Evolutionary conservation across 257 asterid genomes (phyloP).

Genomic region (Primulina eburnea): DNA sequence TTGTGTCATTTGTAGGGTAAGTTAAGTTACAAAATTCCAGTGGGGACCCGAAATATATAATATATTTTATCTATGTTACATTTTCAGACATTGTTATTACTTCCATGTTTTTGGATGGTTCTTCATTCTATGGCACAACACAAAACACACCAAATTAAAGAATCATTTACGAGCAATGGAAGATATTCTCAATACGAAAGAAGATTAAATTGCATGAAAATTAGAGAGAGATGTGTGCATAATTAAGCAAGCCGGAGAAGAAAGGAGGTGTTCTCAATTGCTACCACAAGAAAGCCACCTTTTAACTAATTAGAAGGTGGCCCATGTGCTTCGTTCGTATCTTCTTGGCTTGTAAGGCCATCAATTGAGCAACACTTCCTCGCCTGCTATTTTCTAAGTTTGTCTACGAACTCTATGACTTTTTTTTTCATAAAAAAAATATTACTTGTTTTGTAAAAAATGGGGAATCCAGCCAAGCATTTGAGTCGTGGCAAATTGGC

Average conservation of each 20-base stretch:
- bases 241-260: neutral
- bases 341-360: neutral
- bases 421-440: too few relatives aligned
- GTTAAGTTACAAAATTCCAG: neutral
- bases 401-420: neutral
- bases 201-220: neutral
- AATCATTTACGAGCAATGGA: too few relatives aligned
- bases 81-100: neutral
- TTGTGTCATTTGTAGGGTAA: slow-evolving; percentile 13
- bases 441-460: too few relatives aligned
- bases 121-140: neutral
- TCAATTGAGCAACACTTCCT: neutral
- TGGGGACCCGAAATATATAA: too few relatives aligned
- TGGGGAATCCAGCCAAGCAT: neutral
- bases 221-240: too few relatives aligned
- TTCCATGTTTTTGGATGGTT: neutral
- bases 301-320: neutral
- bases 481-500: neutral
- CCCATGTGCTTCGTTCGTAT: neutral
- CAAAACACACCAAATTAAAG: neutral
- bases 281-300: neutral
- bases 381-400: neutral
- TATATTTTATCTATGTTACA: too few relatives aligned
- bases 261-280: neutral
- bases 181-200: neutral